Base-by-base conservation (phyloP, 306 rosid genomes). In the Echinosophora koreensis region DNA sequence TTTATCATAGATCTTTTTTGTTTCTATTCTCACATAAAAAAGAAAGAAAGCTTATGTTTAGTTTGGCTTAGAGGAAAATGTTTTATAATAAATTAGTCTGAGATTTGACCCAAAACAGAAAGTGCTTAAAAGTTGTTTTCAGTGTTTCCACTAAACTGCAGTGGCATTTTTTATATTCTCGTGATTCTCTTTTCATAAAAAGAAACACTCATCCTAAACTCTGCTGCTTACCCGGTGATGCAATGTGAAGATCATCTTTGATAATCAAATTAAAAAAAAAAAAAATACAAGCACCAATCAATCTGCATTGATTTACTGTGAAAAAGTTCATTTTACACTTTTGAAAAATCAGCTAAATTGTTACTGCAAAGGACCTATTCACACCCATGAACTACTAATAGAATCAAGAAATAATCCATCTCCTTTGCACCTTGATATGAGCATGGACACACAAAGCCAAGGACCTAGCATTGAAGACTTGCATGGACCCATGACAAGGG, bases 41-140 rank as follows among this genome's bases (percentile, higher is more conserved):
- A 59, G 30, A 73, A 59, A 32, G 58, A 60, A 42, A 73, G 13
- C 47, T 73, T 58, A 73, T 46, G 37, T 59, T 28, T 44, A 73
- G 12, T 59, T 57, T 73, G 11, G 12, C 46, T 27, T 30, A 44
- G 44, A 59, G 58, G 58, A 18, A 16, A 16, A 55, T 55, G 34
- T 9, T 18, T 17, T 8, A 27, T 17, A 54, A 17, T 16, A 54
- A 54, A 16, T 16, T 15, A 6, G 9, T 16, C 30, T 54, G 12
- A 54, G 16, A 17, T 6, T 17, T 16, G 61, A 17, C 34, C 13
- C 34, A 8, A 55, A 49, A n/a, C 17, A 49, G 54, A 13, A 22
- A 55, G 61, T 15, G 18, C 12, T 55, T 3, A 18, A 55, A 17
- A 55, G 5, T 17, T 16, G 13, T 18, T 17, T 66, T 42, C 71